Base-by-base conservation (phyloP, 139 green algal species). In the Chloropicon primus region DNA sequence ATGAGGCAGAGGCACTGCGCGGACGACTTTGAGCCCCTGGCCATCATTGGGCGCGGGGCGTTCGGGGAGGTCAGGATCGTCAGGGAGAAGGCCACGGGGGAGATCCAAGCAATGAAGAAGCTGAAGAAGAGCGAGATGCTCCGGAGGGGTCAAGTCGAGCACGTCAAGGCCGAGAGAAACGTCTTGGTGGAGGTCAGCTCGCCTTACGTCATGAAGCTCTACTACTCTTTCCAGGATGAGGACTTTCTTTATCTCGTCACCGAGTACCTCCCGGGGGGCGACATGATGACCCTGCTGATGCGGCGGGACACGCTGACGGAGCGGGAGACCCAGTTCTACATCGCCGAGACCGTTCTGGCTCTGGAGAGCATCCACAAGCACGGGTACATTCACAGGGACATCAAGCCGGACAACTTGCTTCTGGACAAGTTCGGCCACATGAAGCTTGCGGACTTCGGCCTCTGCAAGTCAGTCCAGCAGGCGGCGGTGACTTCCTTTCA, bases 211-310 rank as follows among this genome's bases (percentile, higher is more conserved):
- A 94, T 98, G 29, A 94, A 93, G 86, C 90, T 98, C 0, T 93
- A 90, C 79, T 97, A 96, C 87, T 94, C 87, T 0, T 98, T 98
- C 78, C 85, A 97, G 86, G 95, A 98, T 77, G 91, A 93, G 28
- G 89, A 97, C 74, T 92, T 86, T 76, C 84, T 99, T 72, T 98
- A 98, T 86, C 86, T 99, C n/a, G 85, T 97, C 22, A 98, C 98
- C 94, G 94, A 98, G 83, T 98, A 98, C 85, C 83, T 98, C 77
- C 92, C 94, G 10, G 94, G 85, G 10, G 94, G 94, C 2, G 94
- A 98, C 84, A 88, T 97, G 76, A 98, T 98, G 94, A 98, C 94
- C 72, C 85, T 98, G 82, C 85, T 98, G 76, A 98, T 98, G 89
- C 88, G 93, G n/a, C 92, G 95, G 81, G 94, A 98, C 83, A 97